phyloP scores from a whole-genome alignment of 768 basidiomycete species.

The Lentinula edodes region DNA sequence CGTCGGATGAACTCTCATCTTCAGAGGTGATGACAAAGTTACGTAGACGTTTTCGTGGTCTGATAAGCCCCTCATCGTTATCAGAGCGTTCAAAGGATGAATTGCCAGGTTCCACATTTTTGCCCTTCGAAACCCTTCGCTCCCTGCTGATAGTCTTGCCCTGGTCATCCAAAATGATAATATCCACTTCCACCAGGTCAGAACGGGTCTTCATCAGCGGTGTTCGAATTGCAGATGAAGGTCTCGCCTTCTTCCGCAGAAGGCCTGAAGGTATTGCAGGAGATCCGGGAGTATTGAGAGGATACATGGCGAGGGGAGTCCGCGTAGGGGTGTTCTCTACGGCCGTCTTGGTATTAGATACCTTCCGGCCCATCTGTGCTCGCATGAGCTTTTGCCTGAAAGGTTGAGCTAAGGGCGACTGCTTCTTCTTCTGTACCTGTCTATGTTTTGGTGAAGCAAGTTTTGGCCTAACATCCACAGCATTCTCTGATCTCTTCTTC shows the following conservation, averaged over 20 bases:
- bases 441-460: conserved; percentile 32
- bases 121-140: conserved; percentile 46
- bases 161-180: conserved; percentile 56
- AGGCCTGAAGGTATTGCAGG: conserved; percentile 26
- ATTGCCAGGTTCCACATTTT: conserved; percentile 13
- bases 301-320: conserved; percentile 34
- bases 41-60: conserved; percentile 20
- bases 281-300: conserved; percentile 30
- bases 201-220: conserved; percentile 29
- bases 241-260: conserved; percentile 17
- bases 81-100: conserved; percentile 7
- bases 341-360: conserved; percentile 3
- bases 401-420: conserved; percentile 5
- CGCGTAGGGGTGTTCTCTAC: conserved; percentile 16
- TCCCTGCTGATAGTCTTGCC: conserved; percentile 59
- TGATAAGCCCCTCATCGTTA: conserved; percentile 9
- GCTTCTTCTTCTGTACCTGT: conserved; percentile 14
- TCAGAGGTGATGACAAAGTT: conserved; percentile 38
- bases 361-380: not conserved
- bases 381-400: conserved; percentile 6
- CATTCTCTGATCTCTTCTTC: conserved; percentile 33
- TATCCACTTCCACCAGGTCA: conserved; percentile 60
- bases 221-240: conserved; percentile 17
- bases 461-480: conserved; percentile 24
- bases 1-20: conserved; percentile 29